A percentile compares a stretch with the other conserved stretches of the same genome.
Conservation (phyloP, 371 early-diverging fungal genomes). For the Capniomyces stellatus region DNA sequence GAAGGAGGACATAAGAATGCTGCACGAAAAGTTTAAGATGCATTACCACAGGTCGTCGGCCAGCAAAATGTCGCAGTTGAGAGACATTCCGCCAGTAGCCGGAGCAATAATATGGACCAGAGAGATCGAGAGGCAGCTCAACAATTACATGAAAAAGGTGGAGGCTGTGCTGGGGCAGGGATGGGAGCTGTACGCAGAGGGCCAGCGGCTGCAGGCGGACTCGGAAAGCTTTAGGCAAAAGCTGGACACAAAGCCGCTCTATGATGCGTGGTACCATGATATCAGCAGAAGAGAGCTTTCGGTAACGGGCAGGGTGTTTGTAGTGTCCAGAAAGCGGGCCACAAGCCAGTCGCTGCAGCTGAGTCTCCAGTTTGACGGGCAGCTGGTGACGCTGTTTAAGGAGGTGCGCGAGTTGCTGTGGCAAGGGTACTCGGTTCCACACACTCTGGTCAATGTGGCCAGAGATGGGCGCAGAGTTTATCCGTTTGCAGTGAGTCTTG, state of each 20-base stretch:
- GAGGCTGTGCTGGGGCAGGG: slow-evolving; percentile 95
- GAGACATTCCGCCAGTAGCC: slow-evolving; percentile 85
- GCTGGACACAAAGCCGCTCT: slow-evolving; percentile 72
- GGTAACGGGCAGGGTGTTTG: slow-evolving; percentile 82
- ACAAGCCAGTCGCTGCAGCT: slow-evolving; percentile 59
- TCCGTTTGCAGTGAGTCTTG: slow-evolving; percentile 91
- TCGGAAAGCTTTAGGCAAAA: slow-evolving; percentile 81
- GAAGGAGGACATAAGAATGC: slow-evolving; percentile 84
- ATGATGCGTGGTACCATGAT: slow-evolving; percentile 80
- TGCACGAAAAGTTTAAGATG: slow-evolving; percentile 90
- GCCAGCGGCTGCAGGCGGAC: slow-evolving; percentile 81
- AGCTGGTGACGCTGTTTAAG: slow-evolving; percentile 89
- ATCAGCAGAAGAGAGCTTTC: slow-evolving; percentile 68
- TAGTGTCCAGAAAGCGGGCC: slow-evolving; percentile 69
- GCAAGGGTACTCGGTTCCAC: slow-evolving; percentile 84
- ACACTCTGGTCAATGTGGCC: slow-evolving; percentile 76
- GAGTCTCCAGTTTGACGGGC: slow-evolving; percentile 82
- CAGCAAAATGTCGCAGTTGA: slow-evolving; percentile 67
- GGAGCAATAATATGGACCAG: slow-evolving; percentile 96
- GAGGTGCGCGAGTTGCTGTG: slow-evolving; percentile 89
- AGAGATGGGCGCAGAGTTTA: slow-evolving; percentile 94
- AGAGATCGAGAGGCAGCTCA: slow-evolving; percentile 92
- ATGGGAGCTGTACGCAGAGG: slow-evolving; percentile 94
- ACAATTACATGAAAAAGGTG: slow-evolving; percentile 88
- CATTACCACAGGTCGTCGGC: slow-evolving; percentile 84